phyloP scores from a whole-genome alignment of 495 filamentous ascomycete genomes.

The Tuber microsphaerosporum region DNA sequence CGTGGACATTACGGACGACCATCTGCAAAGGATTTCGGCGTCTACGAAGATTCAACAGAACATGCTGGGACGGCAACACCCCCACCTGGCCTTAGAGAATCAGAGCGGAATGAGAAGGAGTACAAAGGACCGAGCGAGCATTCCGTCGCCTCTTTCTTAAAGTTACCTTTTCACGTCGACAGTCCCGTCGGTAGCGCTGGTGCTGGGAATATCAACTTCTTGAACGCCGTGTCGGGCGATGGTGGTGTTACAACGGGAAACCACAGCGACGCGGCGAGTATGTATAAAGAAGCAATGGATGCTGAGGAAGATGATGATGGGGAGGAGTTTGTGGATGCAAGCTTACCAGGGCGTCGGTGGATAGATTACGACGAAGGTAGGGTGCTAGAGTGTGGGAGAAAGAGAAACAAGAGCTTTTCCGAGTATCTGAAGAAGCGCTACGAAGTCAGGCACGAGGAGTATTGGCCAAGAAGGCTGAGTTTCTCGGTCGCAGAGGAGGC shows the following conservation, averaged over 20 bases:
- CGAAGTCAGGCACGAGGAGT: conserved; percentile 48
- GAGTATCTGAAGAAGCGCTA: conserved; percentile 23
- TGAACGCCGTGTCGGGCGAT: conserved; percentile 6
- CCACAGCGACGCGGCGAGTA: conserved; percentile 43
- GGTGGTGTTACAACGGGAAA: conserved; percentile 26
- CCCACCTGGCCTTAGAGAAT: conserved; percentile 11
- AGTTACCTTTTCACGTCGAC: conserved; percentile 23
- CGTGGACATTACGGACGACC: conserved; percentile 34
- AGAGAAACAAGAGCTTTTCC: conserved; percentile 41
- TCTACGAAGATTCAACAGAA: conserved; percentile 25
- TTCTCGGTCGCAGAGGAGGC: conserved; percentile 87
- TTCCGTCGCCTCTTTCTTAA: conserved; percentile 21
- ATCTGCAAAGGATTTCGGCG: conserved; percentile 23
- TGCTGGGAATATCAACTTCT: background rate
- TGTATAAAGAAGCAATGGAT: conserved; percentile 42
- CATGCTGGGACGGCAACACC: conserved; percentile 21
- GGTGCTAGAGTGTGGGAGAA: background rate
- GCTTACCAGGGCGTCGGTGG: background rate
- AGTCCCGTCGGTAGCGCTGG: conserved; percentile 13
- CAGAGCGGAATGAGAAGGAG: conserved; percentile 20
- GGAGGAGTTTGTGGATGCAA: conserved; percentile 36
- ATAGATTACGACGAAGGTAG: background rate
- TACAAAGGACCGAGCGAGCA: conserved; percentile 16
- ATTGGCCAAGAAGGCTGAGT: conserved; percentile 74
- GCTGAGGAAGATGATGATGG: conserved; percentile 38